These are phyloP conservation scores for Gardenia jasminoides DNA, from an alignment of 257 asterid species.

Conservation along the genomic window DNA sequence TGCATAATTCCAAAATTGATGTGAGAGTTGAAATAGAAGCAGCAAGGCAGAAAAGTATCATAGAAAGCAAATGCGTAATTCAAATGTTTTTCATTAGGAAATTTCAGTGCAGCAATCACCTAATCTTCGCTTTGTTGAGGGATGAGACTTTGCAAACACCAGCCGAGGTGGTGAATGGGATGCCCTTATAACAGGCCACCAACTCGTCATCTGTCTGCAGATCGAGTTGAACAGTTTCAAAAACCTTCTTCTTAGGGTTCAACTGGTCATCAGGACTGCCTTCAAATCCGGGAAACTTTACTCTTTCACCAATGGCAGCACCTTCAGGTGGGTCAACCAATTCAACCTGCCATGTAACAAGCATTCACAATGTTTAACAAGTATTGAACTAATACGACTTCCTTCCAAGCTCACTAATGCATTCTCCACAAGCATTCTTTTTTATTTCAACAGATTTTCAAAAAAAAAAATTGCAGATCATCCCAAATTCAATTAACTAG, in stretches of 20 bases:
- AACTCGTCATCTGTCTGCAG: slow-evolving; percentile 60
- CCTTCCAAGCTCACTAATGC: not conserved
- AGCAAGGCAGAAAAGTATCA: not conserved
- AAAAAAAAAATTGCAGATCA: not conserved
- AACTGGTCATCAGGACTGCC: slow-evolving; percentile 69
- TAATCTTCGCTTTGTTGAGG: slow-evolving; percentile 60
- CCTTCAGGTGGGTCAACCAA: slow-evolving; percentile 83
- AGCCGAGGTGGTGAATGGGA: slow-evolving; percentile 81
- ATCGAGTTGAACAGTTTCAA: slow-evolving; percentile 89
- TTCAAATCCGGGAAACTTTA: slow-evolving; percentile 62
- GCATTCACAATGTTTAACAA: slow-evolving; percentile 6
- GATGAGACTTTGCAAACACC: slow-evolving; percentile 85
- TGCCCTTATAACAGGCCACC: slow-evolving; percentile 72
- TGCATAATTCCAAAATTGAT: not conserved
- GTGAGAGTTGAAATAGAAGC: not conserved
- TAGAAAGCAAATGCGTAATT: not conserved
- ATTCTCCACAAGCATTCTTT: not conserved
- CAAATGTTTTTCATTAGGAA: not conserved
- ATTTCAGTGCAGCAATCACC: slow-evolving; percentile 22
- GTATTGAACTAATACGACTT: not conserved
- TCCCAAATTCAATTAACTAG: not conserved
- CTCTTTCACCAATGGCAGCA: slow-evolving; percentile 74
- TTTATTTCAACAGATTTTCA: not conserved
- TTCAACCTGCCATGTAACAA: slow-evolving; percentile 60
- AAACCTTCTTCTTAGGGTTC: slow-evolving; percentile 89